Conservation (phyloP, 495 filamentous ascomycete species). For the Neurospora hispaniola region DNA sequence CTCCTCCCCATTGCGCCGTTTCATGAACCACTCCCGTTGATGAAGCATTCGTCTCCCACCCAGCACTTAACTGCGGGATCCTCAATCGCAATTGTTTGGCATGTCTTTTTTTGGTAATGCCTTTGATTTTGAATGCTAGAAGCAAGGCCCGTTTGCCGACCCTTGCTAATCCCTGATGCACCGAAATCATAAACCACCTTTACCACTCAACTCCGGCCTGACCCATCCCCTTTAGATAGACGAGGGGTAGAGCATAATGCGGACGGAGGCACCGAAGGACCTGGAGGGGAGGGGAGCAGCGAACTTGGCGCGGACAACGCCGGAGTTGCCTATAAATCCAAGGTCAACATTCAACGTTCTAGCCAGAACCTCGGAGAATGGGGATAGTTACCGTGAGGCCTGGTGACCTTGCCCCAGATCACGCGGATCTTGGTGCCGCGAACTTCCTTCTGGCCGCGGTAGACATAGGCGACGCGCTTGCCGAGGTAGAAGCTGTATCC, state of each 20-base stretch:
- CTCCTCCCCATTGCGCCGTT: constrained; percentile 10
- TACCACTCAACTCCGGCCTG: constrained; percentile 42
- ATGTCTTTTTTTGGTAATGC: constrained; percentile 32
- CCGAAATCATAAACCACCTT: constrained; percentile 43
- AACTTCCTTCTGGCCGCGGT: constrained; percentile 82
- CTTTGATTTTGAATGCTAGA: constrained; percentile 33
- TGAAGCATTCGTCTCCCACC: constrained; percentile 16
- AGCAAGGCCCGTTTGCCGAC: constrained; percentile 34
- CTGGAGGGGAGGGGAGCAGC: constrained; percentile 85
- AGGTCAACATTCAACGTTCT: constrained; percentile 8
- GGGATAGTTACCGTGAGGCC: constrained; percentile 67
- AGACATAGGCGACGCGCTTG: constrained; percentile 96
- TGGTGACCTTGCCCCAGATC: constrained; percentile 98
- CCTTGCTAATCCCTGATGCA: constrained; percentile 44
- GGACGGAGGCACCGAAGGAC: constrained; percentile 91
- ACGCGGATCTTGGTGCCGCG: constrained; percentile 95
- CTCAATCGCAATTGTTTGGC: constrained; percentile 18
- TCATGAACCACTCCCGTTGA: constrained; percentile 8
- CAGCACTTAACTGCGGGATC: constrained; percentile 16
- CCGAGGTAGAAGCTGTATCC: constrained; percentile 68
- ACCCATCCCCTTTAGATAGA: constrained; percentile 42
- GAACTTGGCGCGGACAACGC: constrained; percentile 94
- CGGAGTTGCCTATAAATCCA: constrained; percentile 66
- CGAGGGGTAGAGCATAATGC: constrained; percentile 98
- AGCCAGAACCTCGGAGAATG: neutral